Evolutionary conservation across 345 rosid genomes (phyloP), one percentile per base, ranked within the genome.

Genomic region (Citrus cavaleriei): DNA sequence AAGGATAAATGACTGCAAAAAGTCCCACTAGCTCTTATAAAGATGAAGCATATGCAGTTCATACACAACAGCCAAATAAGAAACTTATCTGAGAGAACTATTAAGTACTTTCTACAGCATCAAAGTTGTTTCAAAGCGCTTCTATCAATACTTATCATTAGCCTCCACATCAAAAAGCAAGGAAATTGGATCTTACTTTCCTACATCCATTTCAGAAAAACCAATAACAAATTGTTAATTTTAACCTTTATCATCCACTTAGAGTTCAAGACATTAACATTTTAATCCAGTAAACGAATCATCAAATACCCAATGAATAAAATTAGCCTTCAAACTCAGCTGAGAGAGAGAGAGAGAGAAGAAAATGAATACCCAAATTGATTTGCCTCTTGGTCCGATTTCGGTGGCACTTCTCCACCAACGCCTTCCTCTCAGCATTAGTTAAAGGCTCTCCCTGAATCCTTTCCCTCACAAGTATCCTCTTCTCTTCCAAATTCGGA

Each of bases 401-500:
- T 78, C 91, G 88, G 65, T 90, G 97, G 80, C 92, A 96, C 2
- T 73, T 83, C 46, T 91, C 94, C 27, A 88, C 97, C 75, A 96
- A 83, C 80, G 85, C 84, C 82, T 88, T 94, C 83, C 99, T 90
- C 85, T 94, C 99, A 28, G 98, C 90, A 57, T 83, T 86, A 54
- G 88, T 86, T 24, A 94, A 93, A 0, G 95, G 83, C 21, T 80
- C 62, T 12, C 99, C 97, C 64, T 91, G 97, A 10, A 91, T 87
- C 83, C 78, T 84, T 76, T 85, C 93, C 62, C 95, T 89, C 86
- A 75, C 61, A 49, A 19, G 35, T 84, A 51, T 81, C 88, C 97
- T 90, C 85, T 89, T 91, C 90, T 88, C 97, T 80, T 96, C 94
- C 85, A 91, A 82, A 38, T 92, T 87, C 51, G 88, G 87, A 78